phyloP scores from a whole-genome alignment of 192 early-diverging fungal genomes.

The Pilobolus umbonatus region DNA sequence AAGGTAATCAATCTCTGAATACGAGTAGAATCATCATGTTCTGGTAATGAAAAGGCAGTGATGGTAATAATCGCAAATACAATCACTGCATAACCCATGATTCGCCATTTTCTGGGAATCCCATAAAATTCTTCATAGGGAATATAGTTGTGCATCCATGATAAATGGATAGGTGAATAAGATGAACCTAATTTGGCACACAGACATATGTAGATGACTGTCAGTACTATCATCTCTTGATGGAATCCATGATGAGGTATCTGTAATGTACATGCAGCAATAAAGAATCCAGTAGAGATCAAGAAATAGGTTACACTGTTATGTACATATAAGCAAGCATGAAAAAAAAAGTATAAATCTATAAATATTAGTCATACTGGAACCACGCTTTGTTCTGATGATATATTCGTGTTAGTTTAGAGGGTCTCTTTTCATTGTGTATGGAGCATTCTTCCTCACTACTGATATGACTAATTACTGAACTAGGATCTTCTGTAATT shows the following conservation, averaged over 20 bases:
- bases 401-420: not conserved
- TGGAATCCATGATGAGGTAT: constrained; percentile 23
- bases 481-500: too few relatives aligned
- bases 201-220: too few relatives aligned
- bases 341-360: not conserved
- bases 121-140: too few relatives aligned
- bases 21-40: constrained; percentile 47
- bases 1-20: constrained; percentile 72
- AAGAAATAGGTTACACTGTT: constrained; percentile 15
- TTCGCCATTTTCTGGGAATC: not conserved
- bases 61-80: constrained; percentile 43
- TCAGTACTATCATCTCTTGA: too few relatives aligned
- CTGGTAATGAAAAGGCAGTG: constrained; percentile 53
- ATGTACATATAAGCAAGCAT: not conserved
- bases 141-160: too few relatives aligned
- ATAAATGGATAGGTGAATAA: too few relatives aligned
- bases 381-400: constrained; percentile 6
- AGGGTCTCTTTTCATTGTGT: not conserved
- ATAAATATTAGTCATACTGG: constrained; percentile 5
- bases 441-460: constrained; percentile 5
- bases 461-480: too few relatives aligned
- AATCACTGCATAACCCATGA: constrained; percentile 7
- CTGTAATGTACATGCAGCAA: constrained; percentile 24
- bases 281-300: constrained; percentile 24
- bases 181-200: too few relatives aligned